Evolutionary conservation across 768 basidiomycete genomes (phyloP), one percentile per base, ranked within the genome.

Genomic region (Agaricus blazei): DNA sequence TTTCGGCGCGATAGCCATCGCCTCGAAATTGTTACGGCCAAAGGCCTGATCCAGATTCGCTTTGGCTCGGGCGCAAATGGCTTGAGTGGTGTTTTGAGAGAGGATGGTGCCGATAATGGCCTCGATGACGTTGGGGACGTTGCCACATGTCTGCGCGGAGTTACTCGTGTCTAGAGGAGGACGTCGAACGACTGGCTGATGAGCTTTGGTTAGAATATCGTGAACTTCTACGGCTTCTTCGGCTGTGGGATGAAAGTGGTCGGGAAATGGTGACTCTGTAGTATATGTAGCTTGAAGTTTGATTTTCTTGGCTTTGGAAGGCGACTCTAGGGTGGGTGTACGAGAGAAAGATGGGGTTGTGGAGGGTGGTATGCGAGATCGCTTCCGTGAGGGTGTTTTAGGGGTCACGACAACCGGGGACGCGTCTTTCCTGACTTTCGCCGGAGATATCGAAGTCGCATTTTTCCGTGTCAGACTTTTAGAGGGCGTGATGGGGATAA

Each of bases 91-190:
- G 58, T 82, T 83, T 62, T 84, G 83, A 31, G 82, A 83, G 31
- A 85, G 76, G 54, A 85, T 73, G 1, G 81, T 82, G 24, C 74
- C 78, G 37, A 85, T 79, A 57, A 84, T 75, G 9, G 79, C 68
- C 57, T 83, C 83, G 53, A 84, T 71, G 57, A 84, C 80, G 60
- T 84, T 78, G 2, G 76, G 74, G 2, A 75, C 73, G 38, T 70
- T 64, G 2, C 77, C 80, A 49, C 77, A 78, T 0, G 76, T 76
- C 54, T 61, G 51, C 4, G 77, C 77, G 7, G 80, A 70, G 57
- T 79, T 74, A 40, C 59, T 67, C 19, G 61, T 43, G 2, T 56
- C 3, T 2, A 61, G 37, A 41, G 73, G 68, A 6, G 60, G 23
- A 7, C 54, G 58, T 38, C 70, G 69, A 9, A 42, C 28, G 41